Base-by-base conservation (phyloP, 2,329 filamentous ascomycete species). In the Fusarium hainanense region DNA sequence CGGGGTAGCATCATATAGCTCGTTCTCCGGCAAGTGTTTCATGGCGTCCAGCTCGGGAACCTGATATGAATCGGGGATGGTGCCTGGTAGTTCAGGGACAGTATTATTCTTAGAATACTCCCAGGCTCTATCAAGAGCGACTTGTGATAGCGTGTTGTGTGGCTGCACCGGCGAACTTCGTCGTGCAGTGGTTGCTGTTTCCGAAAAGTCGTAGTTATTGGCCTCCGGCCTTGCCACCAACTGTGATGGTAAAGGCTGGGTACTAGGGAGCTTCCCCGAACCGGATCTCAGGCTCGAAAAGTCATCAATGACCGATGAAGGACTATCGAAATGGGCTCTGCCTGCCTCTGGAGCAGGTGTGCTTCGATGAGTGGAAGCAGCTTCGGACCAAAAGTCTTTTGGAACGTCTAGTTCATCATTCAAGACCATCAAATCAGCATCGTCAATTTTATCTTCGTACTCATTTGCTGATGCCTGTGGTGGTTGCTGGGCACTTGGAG, bases 141-240 rank as follows among this genome's bases (percentile, higher is more conserved):
- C 14, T 21, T 40, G 56, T 12, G 44, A 66, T 43, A 32, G 71
- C 52, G 23, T 54, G 51, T 6, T 41, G 16, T 10, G 28, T 34
- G 42, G 71, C 54, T 28, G 11, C 37, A 59, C 69, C 6, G 78
- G 77, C 6, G 79, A 80, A 41, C 79, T 80, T 21, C 79, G 74
- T 27, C 62, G 61, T 25, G 67, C 42, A 3, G 78, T 79, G 4
- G 78, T 79, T 13, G 78, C 78, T n/a, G 78, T 80, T 51, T 80
- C 78, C 1, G 78, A 80, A 21, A 80, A 77, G 40, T 80, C 78
- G 7, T 13, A 27, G 23, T 57, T 47, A 16, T 43, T 47, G 42
- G 32, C 18, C 14, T 14, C 32, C 11, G 25, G 18, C 7, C 18
- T 55, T 10, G 34, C 42, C 13, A 40, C 21, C 7, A 46, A 46